Percentiles rank a stretch among this genome's conserved stretches.
Conservation (phyloP, 176 grass and related monocot genomes). For the Pontederia crassipes region DNA sequence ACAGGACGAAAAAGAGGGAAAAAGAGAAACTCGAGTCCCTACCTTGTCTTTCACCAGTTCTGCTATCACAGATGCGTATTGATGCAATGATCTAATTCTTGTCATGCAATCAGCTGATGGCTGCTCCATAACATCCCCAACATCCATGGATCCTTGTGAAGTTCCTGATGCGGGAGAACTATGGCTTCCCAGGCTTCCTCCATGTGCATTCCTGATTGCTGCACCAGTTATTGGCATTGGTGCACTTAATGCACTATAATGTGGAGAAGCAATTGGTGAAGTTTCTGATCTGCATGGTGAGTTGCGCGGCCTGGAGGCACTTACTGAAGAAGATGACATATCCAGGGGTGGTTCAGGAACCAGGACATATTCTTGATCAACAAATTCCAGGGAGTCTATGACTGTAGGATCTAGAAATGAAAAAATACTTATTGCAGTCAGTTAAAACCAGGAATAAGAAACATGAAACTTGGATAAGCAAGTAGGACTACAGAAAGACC, state of each 20-base stretch:
- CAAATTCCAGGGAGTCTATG: slow-evolving; percentile 90
- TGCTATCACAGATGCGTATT: slow-evolving; percentile 52
- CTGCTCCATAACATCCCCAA: slow-evolving; percentile 64
- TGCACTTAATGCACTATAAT: slow-evolving; percentile 50
- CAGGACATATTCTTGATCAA: slow-evolving; percentile 94
- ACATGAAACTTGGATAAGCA: not conserved
- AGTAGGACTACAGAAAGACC: slow-evolving; percentile 27
- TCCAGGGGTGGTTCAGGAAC: slow-evolving; percentile 57
- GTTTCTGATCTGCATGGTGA: slow-evolving; percentile 48
- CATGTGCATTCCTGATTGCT: slow-evolving; percentile 24
- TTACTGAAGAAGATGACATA: slow-evolving; percentile 53
- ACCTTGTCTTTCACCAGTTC: slow-evolving; percentile 90
- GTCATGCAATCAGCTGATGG: slow-evolving; percentile 47
- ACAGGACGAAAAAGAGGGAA: slow-evolving; percentile 5
- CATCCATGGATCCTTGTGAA: slow-evolving; percentile 77
- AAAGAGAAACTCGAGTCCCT: slow-evolving; percentile 14
- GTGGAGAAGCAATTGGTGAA: slow-evolving; percentile 49
- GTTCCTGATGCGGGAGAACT: slow-evolving; percentile 59
- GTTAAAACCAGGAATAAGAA: slow-evolving; percentile 14
- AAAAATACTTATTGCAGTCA: slow-evolving; percentile 27
- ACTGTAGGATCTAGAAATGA: slow-evolving; percentile 56
- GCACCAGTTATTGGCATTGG: slow-evolving; percentile 72
- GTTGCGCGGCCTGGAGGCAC: slow-evolving; percentile 28
- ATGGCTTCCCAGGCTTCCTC: slow-evolving; percentile 60
- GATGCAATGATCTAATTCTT: slow-evolving; percentile 76